Conservation (phyloP, 1,284 basidiomycete genomes). For the Ustilago tritici region DNA sequence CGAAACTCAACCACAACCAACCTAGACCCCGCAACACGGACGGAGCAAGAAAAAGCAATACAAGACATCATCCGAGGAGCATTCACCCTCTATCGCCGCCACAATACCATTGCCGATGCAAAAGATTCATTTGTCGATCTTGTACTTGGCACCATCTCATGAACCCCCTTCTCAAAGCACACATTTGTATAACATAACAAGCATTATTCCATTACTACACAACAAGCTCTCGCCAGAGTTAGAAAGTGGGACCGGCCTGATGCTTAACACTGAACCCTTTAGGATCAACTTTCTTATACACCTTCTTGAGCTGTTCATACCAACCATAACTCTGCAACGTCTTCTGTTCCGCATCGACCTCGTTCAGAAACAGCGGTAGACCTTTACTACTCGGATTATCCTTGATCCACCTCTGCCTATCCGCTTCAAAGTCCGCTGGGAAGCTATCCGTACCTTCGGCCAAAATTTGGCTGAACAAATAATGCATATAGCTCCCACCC, state of each 20-base stretch:
- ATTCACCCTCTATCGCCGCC: conserved; percentile 17
- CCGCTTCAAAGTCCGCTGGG: conserved; percentile 20
- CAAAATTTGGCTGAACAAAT: conserved; percentile 20
- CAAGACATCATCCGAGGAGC: conserved; percentile 36
- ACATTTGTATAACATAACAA: not conserved
- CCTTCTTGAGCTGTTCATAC: conserved; percentile 26
- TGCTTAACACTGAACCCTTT: conserved; percentile 20
- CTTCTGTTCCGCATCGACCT: conserved; percentile 38
- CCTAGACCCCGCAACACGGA: too few relatives aligned
- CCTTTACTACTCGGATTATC: conserved; percentile 16
- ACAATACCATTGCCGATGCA: not conserved
- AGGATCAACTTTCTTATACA: conserved; percentile 42
- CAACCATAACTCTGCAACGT: conserved; percentile 39
- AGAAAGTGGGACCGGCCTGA: conserved; percentile 33
- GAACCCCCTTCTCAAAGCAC: not conserved
- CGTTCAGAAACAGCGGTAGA: conserved; percentile 57
- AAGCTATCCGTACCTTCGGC: conserved; percentile 6
- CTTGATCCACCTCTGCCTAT: conserved; percentile 10
- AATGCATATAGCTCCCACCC: conserved; percentile 26
- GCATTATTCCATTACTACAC: not conserved
- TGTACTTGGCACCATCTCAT: conserved; percentile 14
- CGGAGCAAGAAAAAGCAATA: conserved; percentile 19
- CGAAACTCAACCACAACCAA: not conserved
- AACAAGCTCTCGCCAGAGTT: not conserved
- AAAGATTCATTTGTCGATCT: conserved; percentile 20